phyloP scores from a whole-genome alignment of 2,329 filamentous ascomycete species.

The Domatiomyces globalis region DNA sequence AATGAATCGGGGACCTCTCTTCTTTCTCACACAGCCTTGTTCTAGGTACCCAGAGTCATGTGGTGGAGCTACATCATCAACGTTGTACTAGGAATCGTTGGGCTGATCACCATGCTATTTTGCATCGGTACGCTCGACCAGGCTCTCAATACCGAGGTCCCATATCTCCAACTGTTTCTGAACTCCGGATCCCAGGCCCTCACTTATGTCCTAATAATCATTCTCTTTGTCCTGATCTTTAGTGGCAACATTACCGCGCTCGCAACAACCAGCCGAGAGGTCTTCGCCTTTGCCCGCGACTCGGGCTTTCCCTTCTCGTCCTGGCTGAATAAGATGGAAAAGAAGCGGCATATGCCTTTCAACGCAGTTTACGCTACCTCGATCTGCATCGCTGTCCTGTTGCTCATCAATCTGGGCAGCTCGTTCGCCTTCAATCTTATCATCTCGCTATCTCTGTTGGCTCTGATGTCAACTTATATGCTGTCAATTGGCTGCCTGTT shows the following conservation, averaged over 20 bases:
- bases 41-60: conserved; percentile 22
- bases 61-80: conserved; percentile 26
- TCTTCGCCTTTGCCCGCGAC: conserved; percentile 35
- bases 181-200: conserved; percentile 17
- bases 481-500: conserved; percentile 35
- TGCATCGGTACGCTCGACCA: conserved; percentile 24
- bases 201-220: conserved; percentile 25
- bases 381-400: conserved; percentile 31
- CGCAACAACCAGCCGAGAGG: conserved; percentile 27
- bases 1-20: conserved; percentile 6
- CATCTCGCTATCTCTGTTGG: conserved; percentile 29
- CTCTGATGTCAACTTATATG: conserved; percentile 30
- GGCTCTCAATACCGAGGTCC: conserved; percentile 18
- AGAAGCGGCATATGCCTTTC: conserved; percentile 26
- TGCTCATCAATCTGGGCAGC: conserved; percentile 41
- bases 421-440: conserved; percentile 31
- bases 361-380: conserved; percentile 35
- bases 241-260: conserved; percentile 25
- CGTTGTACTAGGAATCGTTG: conserved; percentile 24
- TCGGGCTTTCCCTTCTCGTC: conserved; percentile 32
- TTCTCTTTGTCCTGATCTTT: conserved; percentile 28
- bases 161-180: conserved; percentile 35
- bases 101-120: conserved; percentile 27
- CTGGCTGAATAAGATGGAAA: conserved; percentile 23
- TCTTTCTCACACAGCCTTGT: conserved; percentile 12